These are phyloP conservation scores for Taxillus chinensis DNA, from an alignment of 164 flowering plant genomes.

Conservation along the genomic window DNA sequence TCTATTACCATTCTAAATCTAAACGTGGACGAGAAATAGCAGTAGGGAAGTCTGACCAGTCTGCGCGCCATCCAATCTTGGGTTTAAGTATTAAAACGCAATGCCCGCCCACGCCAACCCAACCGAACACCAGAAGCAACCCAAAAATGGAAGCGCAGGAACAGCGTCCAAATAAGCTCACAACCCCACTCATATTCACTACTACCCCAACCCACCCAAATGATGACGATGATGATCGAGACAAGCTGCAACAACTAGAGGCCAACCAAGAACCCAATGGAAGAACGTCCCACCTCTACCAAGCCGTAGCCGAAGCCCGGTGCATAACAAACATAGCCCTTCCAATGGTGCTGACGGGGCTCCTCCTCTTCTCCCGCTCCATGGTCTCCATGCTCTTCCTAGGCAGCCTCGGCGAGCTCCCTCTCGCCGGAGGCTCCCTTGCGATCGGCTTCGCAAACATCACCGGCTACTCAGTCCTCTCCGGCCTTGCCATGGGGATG, in stretches of 20 bases:
- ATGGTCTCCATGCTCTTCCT: slow-evolving; percentile 77
- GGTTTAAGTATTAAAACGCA: too few relatives aligned
- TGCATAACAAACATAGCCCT: slow-evolving; percentile 43
- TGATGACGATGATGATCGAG: too few relatives aligned
- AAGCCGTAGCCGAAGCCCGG: slow-evolving; percentile 30
- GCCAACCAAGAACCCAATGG: not conserved
- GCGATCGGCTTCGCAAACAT: slow-evolving; percentile 79
- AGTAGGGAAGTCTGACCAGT: too few relatives aligned
- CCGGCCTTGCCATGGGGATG: slow-evolving; percentile 78
- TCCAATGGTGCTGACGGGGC: slow-evolving; percentile 62
- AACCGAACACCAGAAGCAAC: too few relatives aligned
- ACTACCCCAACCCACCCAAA: too few relatives aligned
- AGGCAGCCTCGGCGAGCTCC: slow-evolving; percentile 59
- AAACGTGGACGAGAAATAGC: too few relatives aligned
- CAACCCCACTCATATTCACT: too few relatives aligned
- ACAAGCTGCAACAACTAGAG: not conserved
- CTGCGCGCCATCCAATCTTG: too few relatives aligned
- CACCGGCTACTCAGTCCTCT: slow-evolving; percentile 74
- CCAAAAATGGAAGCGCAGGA: too few relatives aligned
- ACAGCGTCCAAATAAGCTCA: too few relatives aligned
- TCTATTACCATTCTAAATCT: too few relatives aligned
- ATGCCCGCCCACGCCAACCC: too few relatives aligned
- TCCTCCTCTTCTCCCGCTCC: slow-evolving; percentile 62
- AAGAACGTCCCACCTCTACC: slow-evolving; percentile 21
- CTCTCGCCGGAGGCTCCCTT: slow-evolving; percentile 63